Conservation (phyloP, 306 rosid genomes). For the Inga laurina region DNA sequence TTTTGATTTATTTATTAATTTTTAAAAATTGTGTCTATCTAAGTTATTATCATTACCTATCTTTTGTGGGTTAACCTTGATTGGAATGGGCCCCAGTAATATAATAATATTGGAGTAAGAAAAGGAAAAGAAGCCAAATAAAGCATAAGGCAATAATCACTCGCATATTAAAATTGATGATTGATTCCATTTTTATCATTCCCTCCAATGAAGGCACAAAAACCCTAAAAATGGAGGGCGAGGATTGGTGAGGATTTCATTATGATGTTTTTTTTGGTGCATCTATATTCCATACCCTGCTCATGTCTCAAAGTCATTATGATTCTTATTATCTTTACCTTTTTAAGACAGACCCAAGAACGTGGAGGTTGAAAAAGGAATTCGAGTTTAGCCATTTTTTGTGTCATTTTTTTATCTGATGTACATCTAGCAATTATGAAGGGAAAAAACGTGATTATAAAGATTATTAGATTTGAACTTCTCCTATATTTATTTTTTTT, state of each 20-base stretch:
- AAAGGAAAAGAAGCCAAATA: not conserved
- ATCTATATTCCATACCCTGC: not conserved
- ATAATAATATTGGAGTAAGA: not conserved
- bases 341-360: not conserved
- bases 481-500: too few relatives aligned
- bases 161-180: not conserved
- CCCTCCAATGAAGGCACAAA: conserved; percentile 15
- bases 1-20: not conserved
- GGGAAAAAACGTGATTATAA: not conserved
- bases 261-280: not conserved
- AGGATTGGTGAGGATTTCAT: not conserved
- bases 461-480: not conserved
- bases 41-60: not conserved
- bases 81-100: not conserved
- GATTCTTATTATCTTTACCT: not conserved
- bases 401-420: not conserved
- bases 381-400: not conserved
- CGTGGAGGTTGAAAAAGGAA: not conserved
- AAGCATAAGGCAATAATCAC: not conserved
- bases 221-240: not conserved
- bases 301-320: not conserved
- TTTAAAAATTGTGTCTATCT: not conserved
- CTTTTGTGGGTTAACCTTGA: not conserved
- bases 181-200: conserved; percentile 7
- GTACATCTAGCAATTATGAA: not conserved